A percentile compares a stretch with the other conserved stretches of the same genome.
These are phyloP conservation scores for Kazachstania bromeliacearum DNA, from an alignment of 805 yeast genomes.

Conservation along the genomic window DNA sequence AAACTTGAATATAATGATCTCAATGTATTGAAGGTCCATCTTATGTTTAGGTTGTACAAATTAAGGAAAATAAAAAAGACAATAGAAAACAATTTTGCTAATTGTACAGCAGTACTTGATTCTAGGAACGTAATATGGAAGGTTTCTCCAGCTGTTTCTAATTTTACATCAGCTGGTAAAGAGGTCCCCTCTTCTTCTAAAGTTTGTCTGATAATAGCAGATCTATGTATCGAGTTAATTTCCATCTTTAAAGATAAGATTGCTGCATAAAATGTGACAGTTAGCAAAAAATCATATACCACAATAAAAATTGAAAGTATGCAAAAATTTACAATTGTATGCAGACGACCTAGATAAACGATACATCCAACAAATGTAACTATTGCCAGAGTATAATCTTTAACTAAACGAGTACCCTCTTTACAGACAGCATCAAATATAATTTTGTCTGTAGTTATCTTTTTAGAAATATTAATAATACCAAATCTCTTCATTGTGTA, in stretches of 20 bases:
- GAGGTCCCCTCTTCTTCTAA: constrained; percentile 87
- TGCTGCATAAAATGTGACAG: constrained; percentile 75
- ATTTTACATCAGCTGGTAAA: constrained; percentile 22
- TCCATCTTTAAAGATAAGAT: constrained; percentile 81
- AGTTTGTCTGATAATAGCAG: constrained; percentile 63
- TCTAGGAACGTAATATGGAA: constrained; percentile 40
- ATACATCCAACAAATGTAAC: constrained; percentile 56
- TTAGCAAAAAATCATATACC: constrained; percentile 58
- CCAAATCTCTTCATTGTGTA: constrained; percentile 38
- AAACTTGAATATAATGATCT: constrained; percentile 2
- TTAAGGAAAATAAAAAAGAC: constrained; percentile 53
- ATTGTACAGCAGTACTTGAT: constrained; percentile 37
- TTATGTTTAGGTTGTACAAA: constrained; percentile 58
- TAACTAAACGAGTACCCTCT: constrained; percentile 35
- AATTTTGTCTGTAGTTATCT: constrained; percentile 21
- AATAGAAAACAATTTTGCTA: constrained; percentile 50
- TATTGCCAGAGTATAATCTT: constrained; percentile 67
- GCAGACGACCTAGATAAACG: constrained; percentile 51
- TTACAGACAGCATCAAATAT: constrained; percentile 29
- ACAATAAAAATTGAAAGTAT: constrained; percentile 61
- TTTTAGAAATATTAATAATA: constrained; percentile 29
- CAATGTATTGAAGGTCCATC: constrained; percentile 37
- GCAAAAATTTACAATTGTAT: constrained; percentile 72
- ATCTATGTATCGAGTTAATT: constrained; percentile 74
- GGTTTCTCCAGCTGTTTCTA: constrained; percentile 29